Percentiles rank a stretch among this genome's conserved stretches.
Evolutionary conservation across 768 basidiomycete genomes (phyloP).

Genomic region (Aureoboletus auriporus): DNA sequence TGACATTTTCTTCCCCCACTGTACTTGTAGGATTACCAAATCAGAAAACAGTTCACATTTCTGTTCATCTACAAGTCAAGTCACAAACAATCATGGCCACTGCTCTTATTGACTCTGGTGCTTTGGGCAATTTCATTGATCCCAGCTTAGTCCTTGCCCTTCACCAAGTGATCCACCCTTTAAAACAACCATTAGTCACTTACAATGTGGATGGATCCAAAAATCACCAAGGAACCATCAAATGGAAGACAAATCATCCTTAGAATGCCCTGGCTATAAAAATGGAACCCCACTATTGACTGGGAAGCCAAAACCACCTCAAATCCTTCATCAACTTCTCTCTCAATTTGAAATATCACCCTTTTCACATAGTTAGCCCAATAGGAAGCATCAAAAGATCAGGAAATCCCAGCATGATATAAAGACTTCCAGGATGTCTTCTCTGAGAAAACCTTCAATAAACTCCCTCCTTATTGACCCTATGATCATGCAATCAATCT

Average conservation of each 20-base stretch:
- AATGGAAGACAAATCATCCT: not conserved
- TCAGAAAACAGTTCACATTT: not conserved
- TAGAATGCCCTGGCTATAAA: not conserved
- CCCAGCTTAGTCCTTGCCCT: not conserved
- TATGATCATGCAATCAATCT: no score
- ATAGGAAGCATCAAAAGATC: no score
- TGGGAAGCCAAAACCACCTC: not conserved
- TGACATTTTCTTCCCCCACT: not conserved
- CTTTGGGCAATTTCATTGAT: no score
- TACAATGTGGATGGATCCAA: not conserved
- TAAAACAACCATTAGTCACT: not conserved
- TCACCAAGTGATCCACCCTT: not conserved
- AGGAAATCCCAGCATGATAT: no score
- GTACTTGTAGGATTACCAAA: not conserved
- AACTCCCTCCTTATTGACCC: no score
- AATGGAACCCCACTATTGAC: not conserved
- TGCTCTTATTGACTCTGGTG: no score
- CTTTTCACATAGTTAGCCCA: not conserved
- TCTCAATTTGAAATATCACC: not conserved
- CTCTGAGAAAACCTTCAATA: no score
- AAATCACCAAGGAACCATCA: no score
- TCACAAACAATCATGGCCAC: no score
- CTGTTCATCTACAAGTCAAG: not conserved
- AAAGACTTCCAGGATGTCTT: no score
- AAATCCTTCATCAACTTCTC: no score